Base-by-base conservation (phyloP, 2,329 filamentous ascomycete species). In the Microsporum audouinii region DNA sequence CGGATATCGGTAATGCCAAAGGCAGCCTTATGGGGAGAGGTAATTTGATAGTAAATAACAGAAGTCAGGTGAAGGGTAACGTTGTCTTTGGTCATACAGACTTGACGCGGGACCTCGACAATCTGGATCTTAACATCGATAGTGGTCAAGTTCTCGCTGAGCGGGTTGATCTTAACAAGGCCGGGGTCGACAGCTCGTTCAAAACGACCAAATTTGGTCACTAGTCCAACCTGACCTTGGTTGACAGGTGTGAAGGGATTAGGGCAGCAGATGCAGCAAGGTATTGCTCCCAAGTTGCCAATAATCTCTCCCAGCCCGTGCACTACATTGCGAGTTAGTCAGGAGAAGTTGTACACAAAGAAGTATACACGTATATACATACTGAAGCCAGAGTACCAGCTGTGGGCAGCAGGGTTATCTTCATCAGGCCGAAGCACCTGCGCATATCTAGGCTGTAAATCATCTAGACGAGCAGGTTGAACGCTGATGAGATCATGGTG, bases 31-130 rank as follows among this genome's bases (percentile, higher is more conserved):
- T 97, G 92, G 0, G 94, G 94, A 33, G 88, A 88, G 60, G 87
- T 88, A 71, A 99, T 92, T 81, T 96, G 91, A 80, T 99, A 99
- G 83, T 99, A 99, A 78, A 99, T 96, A 72, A 99, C 94, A 4
- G 89, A 95, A 56, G 91, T 97, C 67, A 99, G 82, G 69, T 91
- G 87, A 47, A 99, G 82, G 53, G 89, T 95, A 65, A 97, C 94
- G 70, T 99, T 99, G 81, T 99, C 94, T 79, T 97, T 97, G 74
- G 94, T 99, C 91, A 99, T 99, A 81, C 94, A 97, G 64, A 92
- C 85, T 77, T 99, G 94, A 77, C 91, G 86, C 17, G 92, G 92
- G 29, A 99, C 94, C 80, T 99, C 77, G 73, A 95, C 90, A 66
- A 96, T 96, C 78, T 99, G 94, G 68, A 97, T 96, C 85, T 97